Evolutionary conservation across 345 rosid species (phyloP).

Genomic region (Hypericum androsaemum): DNA sequence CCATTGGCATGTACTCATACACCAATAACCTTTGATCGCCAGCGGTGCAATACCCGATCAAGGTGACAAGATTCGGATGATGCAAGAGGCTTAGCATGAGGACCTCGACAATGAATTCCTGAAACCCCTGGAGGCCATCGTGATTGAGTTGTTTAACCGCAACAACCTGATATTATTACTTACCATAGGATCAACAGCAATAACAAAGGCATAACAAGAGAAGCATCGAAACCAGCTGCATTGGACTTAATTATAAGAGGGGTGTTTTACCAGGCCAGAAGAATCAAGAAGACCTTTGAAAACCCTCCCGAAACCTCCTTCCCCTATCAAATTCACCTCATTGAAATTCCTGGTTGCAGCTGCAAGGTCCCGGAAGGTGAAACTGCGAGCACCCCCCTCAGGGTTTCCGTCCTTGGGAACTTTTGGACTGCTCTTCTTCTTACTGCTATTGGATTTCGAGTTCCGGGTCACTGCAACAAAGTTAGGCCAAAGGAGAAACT

Average conservation of each 20-base stretch:
- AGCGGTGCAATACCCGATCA: slow-evolving; percentile 83
- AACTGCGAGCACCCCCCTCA: slow-evolving; percentile 61
- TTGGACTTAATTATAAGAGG: background rate
- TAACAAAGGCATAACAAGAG: background rate
- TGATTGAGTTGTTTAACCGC: slow-evolving; percentile 87
- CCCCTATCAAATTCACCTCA: slow-evolving; percentile 75
- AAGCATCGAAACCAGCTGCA: no score
- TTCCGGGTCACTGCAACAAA: background rate
- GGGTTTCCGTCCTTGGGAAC: slow-evolving; percentile 16
- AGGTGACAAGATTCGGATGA: slow-evolving; percentile 75
- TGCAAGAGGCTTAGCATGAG: slow-evolving; percentile 91
- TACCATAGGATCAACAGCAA: slow-evolving; percentile 4
- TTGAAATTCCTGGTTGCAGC: slow-evolving; percentile 61
- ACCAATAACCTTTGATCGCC: slow-evolving; percentile 96
- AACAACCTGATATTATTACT: slow-evolving; percentile 42
- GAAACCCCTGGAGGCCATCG: slow-evolving; percentile 81
- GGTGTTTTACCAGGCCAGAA: slow-evolving; percentile 63
- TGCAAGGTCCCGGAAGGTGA: slow-evolving; percentile 78
- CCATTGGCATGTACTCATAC: slow-evolving; percentile 90
- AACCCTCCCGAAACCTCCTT: slow-evolving; percentile 96
- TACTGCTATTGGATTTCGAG: slow-evolving; percentile 9
- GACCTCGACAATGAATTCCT: slow-evolving; percentile 92
- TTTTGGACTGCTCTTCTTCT: slow-evolving; percentile 22
- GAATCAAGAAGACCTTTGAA: slow-evolving; percentile 73
- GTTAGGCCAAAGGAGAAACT: background rate